Evolutionary conservation across 2,329 filamentous ascomycete species (phyloP), one percentile per base, ranked within the genome.

Genomic region (Cryphonectria carpinicola): DNA sequence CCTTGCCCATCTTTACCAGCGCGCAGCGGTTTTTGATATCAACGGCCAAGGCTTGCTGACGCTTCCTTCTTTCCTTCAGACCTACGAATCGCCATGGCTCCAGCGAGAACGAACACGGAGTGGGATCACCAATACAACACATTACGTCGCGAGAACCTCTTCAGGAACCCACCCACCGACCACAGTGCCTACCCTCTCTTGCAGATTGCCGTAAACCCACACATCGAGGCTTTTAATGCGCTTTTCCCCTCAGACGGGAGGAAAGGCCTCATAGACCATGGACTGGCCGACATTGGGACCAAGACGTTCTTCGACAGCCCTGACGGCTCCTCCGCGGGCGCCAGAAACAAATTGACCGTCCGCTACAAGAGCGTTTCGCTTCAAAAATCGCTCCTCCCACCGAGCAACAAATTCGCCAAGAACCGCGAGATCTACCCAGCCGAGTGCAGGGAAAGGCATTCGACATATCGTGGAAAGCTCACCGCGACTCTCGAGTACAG

Each of bases 221-320:
- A 99, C 81, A 92, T 98, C 76, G 91, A 98, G 78, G 96, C 96
- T 8, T 99, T 98, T 88, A 97, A 99, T 84, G 90, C 90, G 67
- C 86, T 98, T 64, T 97, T 98, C 79, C 88, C 90, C 43, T 85
- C 87, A 70, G 87, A 91, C 81, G 93, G 93, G 65, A 82, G 81
- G 74, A 80, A 79, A 19, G 81, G 84, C 60, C 79, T 90, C 70
- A 78, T 99, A 68, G 88, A 92, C 65, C 90, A 93, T 74, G 94
- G 88, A 17, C 81, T 98, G 72, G 89, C 88, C 78, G 96, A 99
- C 79, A 98, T 99, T 82, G 96, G 95, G 77, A 92, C 89, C 74
- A 97, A 95, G 82, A 89, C 89, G 5, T 97, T 93, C 78, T 88
- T 97, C 65, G 96, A 99, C 80, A 94, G 94, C 74, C 88, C 93